Conservation (phyloP, 192 early-diverging fungal species). For the Backusella morwellensis region DNA sequence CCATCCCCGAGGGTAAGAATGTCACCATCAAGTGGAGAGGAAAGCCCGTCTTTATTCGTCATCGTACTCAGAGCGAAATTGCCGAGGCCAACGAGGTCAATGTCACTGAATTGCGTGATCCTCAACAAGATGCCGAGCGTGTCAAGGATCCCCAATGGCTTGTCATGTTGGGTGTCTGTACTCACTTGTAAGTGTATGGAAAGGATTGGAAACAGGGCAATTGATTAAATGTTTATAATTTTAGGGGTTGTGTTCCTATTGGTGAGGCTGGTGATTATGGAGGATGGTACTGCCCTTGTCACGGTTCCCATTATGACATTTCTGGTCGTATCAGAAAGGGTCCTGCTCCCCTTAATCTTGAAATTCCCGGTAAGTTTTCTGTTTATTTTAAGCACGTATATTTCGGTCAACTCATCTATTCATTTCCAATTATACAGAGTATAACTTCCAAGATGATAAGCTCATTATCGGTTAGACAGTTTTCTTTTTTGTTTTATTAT, state of each 20-base stretch:
- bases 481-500: neutral
- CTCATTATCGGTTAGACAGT: slow-evolving; percentile 81
- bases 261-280: slow-evolving; percentile 97
- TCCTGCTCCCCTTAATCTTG: slow-evolving; percentile 97
- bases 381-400: neutral
- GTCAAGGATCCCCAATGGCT: slow-evolving; percentile 94
- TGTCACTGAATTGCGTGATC: slow-evolving; percentile 83
- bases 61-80: slow-evolving; percentile 94
- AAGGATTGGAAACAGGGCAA: neutral
- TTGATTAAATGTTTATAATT: slow-evolving; percentile 41
- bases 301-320: slow-evolving; percentile 99
- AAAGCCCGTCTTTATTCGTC: slow-evolving; percentile 97
- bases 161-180: slow-evolving; percentile 83
- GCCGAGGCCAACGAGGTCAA: slow-evolving; percentile 85
- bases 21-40: slow-evolving; percentile 98
- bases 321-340: slow-evolving; percentile 98
- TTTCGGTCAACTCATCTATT: neutral
- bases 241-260: slow-evolving; percentile 96
- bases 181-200: slow-evolving; percentile 41
- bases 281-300: slow-evolving; percentile 99
- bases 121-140: slow-evolving; percentile 88
- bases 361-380: slow-evolving; percentile 74
- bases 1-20: slow-evolving; percentile 96
- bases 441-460: slow-evolving; percentile 71
- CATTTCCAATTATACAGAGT: slow-evolving; percentile 31